Conservation (phyloP, 192 early-diverging fungal genomes). For the Nowakowskiella sp. region DNA sequence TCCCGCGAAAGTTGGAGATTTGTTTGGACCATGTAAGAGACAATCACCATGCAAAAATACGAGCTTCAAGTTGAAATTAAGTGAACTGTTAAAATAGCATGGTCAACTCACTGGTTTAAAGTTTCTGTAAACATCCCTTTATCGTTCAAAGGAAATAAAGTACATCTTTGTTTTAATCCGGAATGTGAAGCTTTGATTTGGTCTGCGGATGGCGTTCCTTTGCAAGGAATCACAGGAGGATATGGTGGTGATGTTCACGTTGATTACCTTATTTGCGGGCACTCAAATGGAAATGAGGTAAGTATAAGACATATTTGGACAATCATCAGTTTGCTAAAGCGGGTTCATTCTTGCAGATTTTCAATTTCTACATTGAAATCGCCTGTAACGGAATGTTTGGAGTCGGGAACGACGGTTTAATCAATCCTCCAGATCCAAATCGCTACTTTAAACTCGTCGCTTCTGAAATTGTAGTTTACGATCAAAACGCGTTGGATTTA, state of each 20-base stretch:
- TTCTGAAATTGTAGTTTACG: conserved; percentile 64
- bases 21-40: conserved; percentile 65
- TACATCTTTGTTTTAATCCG: conserved; percentile 83
- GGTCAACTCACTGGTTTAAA: conserved; percentile 35
- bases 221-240: conserved; percentile 87
- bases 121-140: conserved; percentile 57
- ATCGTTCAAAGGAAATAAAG: conserved; percentile 59
- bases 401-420: conserved; percentile 51
- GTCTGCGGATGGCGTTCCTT: conserved; percentile 66
- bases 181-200: conserved; percentile 87
- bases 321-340: neutral
- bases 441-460: conserved; percentile 49
- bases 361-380: conserved; percentile 79
- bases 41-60: neutral
- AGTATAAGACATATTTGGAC: conserved; percentile 4
- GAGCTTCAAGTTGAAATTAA: neutral
- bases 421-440: conserved; percentile 61
- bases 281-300: conserved; percentile 42
- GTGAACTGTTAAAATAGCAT: neutral
- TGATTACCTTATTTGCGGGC: conserved; percentile 40
- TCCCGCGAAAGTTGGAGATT: conserved; percentile 60
- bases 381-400: conserved; percentile 94
- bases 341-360: conserved; percentile 30
- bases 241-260: conserved; percentile 44
- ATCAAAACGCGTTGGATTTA: conserved; percentile 61